These are phyloP conservation scores for Chlorella sp. DNA, from an alignment of 139 green algal genomes.

Conservation along the genomic window DNA sequence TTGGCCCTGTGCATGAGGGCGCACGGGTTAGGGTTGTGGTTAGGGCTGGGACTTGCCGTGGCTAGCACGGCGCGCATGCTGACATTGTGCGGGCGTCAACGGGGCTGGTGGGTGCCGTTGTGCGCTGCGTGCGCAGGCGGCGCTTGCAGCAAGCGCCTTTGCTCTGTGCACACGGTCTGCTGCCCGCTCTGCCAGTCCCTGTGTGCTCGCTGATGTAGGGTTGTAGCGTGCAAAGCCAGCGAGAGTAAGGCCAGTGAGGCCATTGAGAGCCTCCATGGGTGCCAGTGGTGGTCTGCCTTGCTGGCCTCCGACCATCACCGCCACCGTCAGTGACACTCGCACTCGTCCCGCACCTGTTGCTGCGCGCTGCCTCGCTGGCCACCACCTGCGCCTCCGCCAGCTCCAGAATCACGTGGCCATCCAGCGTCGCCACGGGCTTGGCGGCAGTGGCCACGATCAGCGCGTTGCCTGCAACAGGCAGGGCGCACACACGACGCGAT, in stretches of 20 bases:
- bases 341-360: neutral
- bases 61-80: too few relatives aligned
- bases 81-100: too few relatives aligned
- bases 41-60: too few relatives aligned
- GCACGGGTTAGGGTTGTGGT: too few relatives aligned
- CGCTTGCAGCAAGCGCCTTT: too few relatives aligned
- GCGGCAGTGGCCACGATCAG: slow-evolving; percentile 13
- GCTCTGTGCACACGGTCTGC: too few relatives aligned
- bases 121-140: too few relatives aligned
- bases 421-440: slow-evolving; percentile 7
- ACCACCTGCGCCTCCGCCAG: slow-evolving; percentile 49
- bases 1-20: too few relatives aligned
- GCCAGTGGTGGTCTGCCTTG: neutral
- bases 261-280: neutral
- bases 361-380: neutral
- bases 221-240: neutral
- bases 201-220: too few relatives aligned
- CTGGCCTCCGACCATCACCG: neutral
- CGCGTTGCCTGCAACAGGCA: slow-evolving; percentile 3
- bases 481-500: neutral
- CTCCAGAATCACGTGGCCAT: slow-evolving; percentile 47
- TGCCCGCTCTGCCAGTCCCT: too few relatives aligned
- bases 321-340: too few relatives aligned
- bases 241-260: neutral
- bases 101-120: too few relatives aligned